A percentile compares a stretch with the other conserved stretches of the same genome.
Conservation (phyloP, 2,329 filamentous ascomycete genomes). For the Aureobasidium leucospermi region DNA sequence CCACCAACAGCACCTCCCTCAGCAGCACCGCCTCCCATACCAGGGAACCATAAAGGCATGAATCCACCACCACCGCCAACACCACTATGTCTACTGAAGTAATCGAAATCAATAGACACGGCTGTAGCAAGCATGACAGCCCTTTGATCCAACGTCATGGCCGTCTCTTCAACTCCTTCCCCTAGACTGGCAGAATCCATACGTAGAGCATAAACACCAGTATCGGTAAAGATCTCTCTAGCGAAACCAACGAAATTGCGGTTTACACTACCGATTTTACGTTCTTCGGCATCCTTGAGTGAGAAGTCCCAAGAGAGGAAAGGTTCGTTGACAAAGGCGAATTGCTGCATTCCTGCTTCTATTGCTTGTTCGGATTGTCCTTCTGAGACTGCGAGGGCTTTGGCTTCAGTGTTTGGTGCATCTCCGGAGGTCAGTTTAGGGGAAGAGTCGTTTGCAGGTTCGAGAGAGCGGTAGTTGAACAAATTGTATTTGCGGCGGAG, state of each 20-base stretch:
- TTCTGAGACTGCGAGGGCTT: slow-evolving; percentile 36
- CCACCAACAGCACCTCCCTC: slow-evolving; percentile 34
- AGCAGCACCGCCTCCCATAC: slow-evolving; percentile 27
- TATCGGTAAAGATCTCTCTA: slow-evolving; percentile 59
- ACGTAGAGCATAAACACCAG: slow-evolving; percentile 55
- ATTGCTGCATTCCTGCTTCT: slow-evolving; percentile 48
- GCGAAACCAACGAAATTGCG: slow-evolving; percentile 57
- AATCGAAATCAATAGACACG: slow-evolving; percentile 59
- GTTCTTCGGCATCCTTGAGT: slow-evolving; percentile 43
- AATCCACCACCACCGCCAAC: slow-evolving; percentile 37
- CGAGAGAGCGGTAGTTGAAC: slow-evolving; percentile 47
- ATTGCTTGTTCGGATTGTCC: slow-evolving; percentile 25
- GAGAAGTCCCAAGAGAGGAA: slow-evolving; percentile 60
- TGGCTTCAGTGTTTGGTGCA: slow-evolving; percentile 42
- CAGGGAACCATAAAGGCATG: slow-evolving; percentile 48
- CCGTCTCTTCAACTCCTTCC: slow-evolving; percentile 25
- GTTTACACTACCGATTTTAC: slow-evolving; percentile 54
- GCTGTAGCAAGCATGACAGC: slow-evolving; percentile 61
- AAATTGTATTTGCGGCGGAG: slow-evolving; percentile 58
- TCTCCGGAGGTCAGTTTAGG: slow-evolving; percentile 36
- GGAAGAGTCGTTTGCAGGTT: slow-evolving; percentile 28
- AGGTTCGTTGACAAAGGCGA: slow-evolving; percentile 56
- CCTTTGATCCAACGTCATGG: slow-evolving; percentile 59
- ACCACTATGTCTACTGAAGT: slow-evolving; percentile 55
- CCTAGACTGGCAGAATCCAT: slow-evolving; percentile 52